These are phyloP conservation scores for Penicillium atrosanguineum DNA, from an alignment of 495 filamentous ascomycete species.

Conservation along the genomic window DNA sequence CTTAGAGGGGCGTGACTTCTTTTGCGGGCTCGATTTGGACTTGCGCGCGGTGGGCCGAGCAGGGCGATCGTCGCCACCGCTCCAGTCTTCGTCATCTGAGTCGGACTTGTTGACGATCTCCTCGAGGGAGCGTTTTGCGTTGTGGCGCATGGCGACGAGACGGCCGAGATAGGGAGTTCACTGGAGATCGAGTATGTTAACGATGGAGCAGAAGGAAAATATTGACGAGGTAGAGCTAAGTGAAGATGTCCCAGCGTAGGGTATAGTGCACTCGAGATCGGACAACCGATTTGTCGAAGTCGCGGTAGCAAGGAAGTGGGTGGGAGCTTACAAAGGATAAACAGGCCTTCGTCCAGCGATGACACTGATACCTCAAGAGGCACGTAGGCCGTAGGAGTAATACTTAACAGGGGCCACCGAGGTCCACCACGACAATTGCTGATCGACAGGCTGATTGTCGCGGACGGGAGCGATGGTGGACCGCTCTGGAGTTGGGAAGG, in stretches of 20 bases:
- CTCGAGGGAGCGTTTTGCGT: conserved; percentile 67
- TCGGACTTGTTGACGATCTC: conserved; percentile 81
- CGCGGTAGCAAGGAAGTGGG: conserved; percentile 2
- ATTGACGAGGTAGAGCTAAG: not conserved
- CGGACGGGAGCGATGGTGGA: conserved; percentile 22
- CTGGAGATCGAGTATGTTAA: conserved; percentile 16
- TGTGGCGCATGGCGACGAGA: conserved; percentile 31
- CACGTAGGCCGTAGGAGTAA: not conserved
- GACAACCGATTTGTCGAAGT: not conserved
- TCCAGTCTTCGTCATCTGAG: conserved; percentile 77
- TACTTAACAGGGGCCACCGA: not conserved
- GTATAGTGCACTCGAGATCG: not conserved
- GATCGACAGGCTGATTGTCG: conserved; percentile 14
- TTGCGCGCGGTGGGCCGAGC: conserved; percentile 34
- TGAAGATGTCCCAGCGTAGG: not conserved
- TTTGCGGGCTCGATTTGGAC: conserved; percentile 36
- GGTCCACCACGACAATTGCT: conserved; percentile 20
- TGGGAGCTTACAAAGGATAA: conserved; percentile 16
- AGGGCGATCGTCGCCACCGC: conserved; percentile 31
- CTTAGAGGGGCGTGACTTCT: conserved; percentile 43
- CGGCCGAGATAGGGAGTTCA: conserved; percentile 6
- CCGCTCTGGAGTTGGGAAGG: conserved; percentile 19
- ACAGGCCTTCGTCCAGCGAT: conserved; percentile 13
- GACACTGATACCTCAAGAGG: conserved; percentile 1
- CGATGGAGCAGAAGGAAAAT: not conserved